Conservation (phyloP, 2,329 filamentous ascomycete genomes). For the Colletotrichum salicis region DNA sequence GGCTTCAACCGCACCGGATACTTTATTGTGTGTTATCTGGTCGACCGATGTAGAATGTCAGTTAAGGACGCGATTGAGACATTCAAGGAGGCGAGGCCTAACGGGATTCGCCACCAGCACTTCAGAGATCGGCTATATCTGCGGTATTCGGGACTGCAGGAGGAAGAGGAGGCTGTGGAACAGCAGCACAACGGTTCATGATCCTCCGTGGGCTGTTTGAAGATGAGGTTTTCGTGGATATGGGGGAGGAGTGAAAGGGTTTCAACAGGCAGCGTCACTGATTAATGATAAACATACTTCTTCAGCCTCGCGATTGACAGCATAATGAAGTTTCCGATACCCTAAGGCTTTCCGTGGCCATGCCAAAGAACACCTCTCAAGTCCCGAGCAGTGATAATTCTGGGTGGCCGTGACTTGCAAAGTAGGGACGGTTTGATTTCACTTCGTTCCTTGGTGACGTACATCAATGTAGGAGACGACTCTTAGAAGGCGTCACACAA, state of each 20-base stretch:
- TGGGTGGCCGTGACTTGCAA: no score
- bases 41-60: conserved; percentile 78
- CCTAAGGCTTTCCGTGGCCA: not conserved
- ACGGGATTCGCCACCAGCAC: conserved; percentile 89
- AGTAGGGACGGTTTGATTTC: no score
- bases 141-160: conserved; percentile 67
- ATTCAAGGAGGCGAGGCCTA: conserved; percentile 78
- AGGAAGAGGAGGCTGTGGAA: not conserved
- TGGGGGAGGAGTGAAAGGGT: not conserved
- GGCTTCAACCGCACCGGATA: conserved; percentile 96
- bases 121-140: conserved; percentile 88
- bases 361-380: no score
- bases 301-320: not conserved
- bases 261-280: not conserved
- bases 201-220: not conserved
- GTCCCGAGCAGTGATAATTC: no score
- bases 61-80: conserved; percentile 82
- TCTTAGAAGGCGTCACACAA: not conserved
- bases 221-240: not conserved
- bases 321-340: not conserved
- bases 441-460: not conserved
- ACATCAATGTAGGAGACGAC: not conserved
- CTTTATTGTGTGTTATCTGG: conserved; percentile 89
- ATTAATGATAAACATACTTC: conserved; percentile 11
- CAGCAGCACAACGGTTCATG: not conserved